These are phyloP conservation scores for Talaromyces proteolyticus DNA, from an alignment of 495 filamentous ascomycete genomes.

Conservation along the genomic window DNA sequence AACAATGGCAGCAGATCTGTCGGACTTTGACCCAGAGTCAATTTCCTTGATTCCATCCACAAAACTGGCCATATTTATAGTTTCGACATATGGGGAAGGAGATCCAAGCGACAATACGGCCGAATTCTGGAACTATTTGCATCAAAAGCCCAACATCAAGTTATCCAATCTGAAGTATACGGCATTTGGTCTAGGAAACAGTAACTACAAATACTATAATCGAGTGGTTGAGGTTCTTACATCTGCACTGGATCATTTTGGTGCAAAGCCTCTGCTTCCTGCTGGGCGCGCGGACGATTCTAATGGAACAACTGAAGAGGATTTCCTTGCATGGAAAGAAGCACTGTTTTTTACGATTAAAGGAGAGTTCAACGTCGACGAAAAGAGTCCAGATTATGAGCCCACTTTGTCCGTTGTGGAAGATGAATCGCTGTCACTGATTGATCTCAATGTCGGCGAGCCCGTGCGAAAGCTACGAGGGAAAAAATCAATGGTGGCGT, in stretches of 20 bases:
- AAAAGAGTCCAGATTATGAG: conserved; percentile 29
- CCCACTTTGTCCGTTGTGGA: conserved; percentile 34
- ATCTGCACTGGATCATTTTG: conserved; percentile 25
- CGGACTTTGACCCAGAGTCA: conserved; percentile 40
- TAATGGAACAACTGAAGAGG: conserved; percentile 40
- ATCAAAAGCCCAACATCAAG: conserved; percentile 10
- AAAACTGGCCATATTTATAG: conserved; percentile 43
- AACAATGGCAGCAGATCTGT: conserved; percentile 40
- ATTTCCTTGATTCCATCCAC: conserved; percentile 28
- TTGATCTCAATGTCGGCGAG: conserved; percentile 34
- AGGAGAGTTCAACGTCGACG: conserved; percentile 26
- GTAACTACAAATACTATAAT: conserved; percentile 49
- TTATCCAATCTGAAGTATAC: conserved; percentile 34
- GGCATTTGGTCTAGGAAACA: conserved; percentile 43
- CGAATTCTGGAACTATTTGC: conserved; percentile 29
- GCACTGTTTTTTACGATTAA: conserved; percentile 30
- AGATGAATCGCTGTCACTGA: conserved; percentile 28
- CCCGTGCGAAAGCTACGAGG: conserved; percentile 18
- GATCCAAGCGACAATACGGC: conserved; percentile 48
- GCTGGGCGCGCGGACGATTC: conserved; percentile 41
- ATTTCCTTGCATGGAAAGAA: conserved; percentile 47
- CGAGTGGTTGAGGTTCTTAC: conserved; percentile 35
- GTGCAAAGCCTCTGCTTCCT: conserved; percentile 32
- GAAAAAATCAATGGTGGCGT: conserved; percentile 19
- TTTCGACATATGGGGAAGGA: conserved; percentile 51